These are phyloP conservation scores for Ophiostoma sp. DNA, from an alignment of 2,329 filamentous ascomycete genomes.

Conservation along the genomic window DNA sequence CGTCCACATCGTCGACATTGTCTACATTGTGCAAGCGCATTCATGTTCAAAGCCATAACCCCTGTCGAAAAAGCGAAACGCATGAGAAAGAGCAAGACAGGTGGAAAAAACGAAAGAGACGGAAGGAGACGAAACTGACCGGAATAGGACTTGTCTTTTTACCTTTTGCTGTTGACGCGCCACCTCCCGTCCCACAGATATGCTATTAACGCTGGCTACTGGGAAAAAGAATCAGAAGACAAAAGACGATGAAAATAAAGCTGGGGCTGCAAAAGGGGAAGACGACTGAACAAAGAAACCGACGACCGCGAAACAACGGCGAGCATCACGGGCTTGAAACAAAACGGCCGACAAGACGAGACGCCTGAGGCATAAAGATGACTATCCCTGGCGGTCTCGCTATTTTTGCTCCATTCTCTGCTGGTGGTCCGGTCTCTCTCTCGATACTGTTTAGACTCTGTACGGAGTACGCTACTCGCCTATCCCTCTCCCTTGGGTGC, in stretches of 20 bases:
- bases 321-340: constrained; percentile 17
- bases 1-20: background rate
- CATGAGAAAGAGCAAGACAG: background rate
- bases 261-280: constrained; percentile 8
- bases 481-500: background rate
- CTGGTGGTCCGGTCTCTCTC: background rate
- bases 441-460: background rate
- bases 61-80: background rate
- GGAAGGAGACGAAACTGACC: background rate
- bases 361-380: background rate
- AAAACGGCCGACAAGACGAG: background rate
- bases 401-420: background rate
- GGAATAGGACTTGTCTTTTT: too few relatives aligned
- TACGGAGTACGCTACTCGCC: background rate
- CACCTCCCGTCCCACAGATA: too few relatives aligned
- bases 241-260: constrained; percentile 4
- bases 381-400: background rate
- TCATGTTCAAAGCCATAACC: background rate
- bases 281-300: background rate
- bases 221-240: background rate
- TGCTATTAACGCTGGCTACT: too few relatives aligned
- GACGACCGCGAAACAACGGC: constrained; percentile 6
- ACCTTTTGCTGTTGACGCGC: too few relatives aligned
- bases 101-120: background rate
- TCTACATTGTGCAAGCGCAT: background rate